Evolutionary conservation across 1,139 yeast species (phyloP).

Genomic region (Candida dubliniensis): DNA sequence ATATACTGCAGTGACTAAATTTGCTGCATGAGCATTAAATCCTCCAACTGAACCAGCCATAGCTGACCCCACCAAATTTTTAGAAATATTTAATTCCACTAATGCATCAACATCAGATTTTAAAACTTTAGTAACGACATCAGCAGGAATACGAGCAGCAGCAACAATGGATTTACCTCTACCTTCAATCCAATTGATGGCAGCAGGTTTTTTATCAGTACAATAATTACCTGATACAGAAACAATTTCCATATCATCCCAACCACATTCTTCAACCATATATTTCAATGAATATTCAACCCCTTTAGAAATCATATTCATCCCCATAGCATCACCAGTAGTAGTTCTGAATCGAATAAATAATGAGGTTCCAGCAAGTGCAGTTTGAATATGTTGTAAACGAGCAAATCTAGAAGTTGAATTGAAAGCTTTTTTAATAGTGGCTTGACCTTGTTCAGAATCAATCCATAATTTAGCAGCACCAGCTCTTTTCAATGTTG

Average conservation of each 20-base stretch:
- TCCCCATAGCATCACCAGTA: slow-evolving; percentile 99
- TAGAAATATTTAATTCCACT: slow-evolving; percentile 83
- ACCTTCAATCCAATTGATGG: slow-evolving; percentile 98
- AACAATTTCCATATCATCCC: slow-evolving; percentile 88
- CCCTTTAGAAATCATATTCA: slow-evolving; percentile 99
- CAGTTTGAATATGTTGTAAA: slow-evolving; percentile 85
- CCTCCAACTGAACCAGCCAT: slow-evolving; percentile 99
- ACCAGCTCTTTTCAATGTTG: slow-evolving; percentile 82
- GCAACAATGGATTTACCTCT: slow-evolving; percentile 98
- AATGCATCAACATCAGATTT: slow-evolving; percentile 92
- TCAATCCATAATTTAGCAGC: slow-evolving; percentile 95
- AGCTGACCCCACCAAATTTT: slow-evolving; percentile 93
- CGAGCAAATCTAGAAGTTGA: slow-evolving; percentile 97
- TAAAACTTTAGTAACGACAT: slow-evolving; percentile 74
- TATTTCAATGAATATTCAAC: slow-evolving; percentile 82
- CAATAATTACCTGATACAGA: slow-evolving; percentile 97
- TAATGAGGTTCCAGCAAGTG: slow-evolving; percentile 90
- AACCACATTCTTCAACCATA: slow-evolving; percentile 88
- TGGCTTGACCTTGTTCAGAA: slow-evolving; percentile 86
- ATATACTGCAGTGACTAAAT: slow-evolving; percentile 88
- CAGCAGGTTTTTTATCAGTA: slow-evolving; percentile 96
- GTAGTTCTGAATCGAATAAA: slow-evolving; percentile 93
- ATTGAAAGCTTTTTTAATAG: slow-evolving; percentile 86
- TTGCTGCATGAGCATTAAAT: slow-evolving; percentile 97
- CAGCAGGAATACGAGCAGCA: slow-evolving; percentile 88